Conservation (phyloP, 345 rosid species). For the Diplotaxis tenuifolia region DNA sequence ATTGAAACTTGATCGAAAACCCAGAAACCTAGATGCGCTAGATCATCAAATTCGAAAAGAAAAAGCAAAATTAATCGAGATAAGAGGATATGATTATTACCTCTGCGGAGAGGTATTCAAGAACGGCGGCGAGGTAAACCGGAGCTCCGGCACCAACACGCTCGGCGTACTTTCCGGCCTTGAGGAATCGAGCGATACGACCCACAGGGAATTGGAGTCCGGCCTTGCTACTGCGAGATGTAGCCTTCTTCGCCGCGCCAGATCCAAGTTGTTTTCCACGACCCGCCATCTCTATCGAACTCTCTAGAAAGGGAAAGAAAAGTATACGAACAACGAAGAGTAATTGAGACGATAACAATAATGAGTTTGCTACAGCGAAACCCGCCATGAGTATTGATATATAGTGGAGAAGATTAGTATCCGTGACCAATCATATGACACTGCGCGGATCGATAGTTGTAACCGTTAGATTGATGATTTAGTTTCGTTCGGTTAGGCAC, state of each 20-base stretch:
- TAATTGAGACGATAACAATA: not conserved
- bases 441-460: slow-evolving; percentile 26
- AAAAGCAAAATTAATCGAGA: not conserved
- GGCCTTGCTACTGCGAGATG: slow-evolving; percentile 90
- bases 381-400: slow-evolving; percentile 30
- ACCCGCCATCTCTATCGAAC: slow-evolving; percentile 56
- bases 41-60: not conserved
- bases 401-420: slow-evolving; percentile 31
- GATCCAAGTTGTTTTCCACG: slow-evolving; percentile 88
- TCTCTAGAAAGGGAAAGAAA: not conserved
- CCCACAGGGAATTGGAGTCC: slow-evolving; percentile 93
- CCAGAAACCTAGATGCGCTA: not conserved
- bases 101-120: slow-evolving; percentile 93
- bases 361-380: not conserved
- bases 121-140: slow-evolving; percentile 96
- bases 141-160: slow-evolving; percentile 99
- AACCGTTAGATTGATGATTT: slow-evolving; percentile 47
- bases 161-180: slow-evolving; percentile 93
- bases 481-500: not conserved
- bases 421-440: slow-evolving; percentile 39
- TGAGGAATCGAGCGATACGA: slow-evolving; percentile 88
- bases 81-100: slow-evolving; percentile 35
- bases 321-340: not conserved
- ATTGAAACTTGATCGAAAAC: not conserved
- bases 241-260: slow-evolving; percentile 78